phyloP scores from a whole-genome alignment of 2,329 filamentous ascomycete species.

The Aspergillus chevalieri region DNA sequence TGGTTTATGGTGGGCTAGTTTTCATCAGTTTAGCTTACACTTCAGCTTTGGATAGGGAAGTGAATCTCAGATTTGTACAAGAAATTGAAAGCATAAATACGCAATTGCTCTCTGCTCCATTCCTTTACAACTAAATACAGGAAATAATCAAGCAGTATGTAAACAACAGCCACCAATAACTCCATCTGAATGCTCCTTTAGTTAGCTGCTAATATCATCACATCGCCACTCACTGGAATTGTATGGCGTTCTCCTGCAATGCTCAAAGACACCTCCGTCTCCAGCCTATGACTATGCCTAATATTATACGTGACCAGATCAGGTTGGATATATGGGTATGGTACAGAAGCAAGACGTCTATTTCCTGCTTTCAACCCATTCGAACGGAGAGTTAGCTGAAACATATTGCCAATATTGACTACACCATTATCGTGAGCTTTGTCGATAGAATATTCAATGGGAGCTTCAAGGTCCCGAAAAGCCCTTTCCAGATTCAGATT shows the following conservation, averaged over 20 bases:
- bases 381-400: constrained; percentile 11
- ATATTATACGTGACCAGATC: constrained; percentile 15
- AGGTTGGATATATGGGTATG: constrained; percentile 1
- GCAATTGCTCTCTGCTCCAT: too few species aligned
- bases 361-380: constrained; percentile 4
- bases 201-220: neutral
- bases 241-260: constrained; percentile 7
- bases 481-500: constrained; percentile 5
- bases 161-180: too few species aligned
- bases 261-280: constrained; percentile 8
- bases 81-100: too few species aligned
- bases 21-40: too few species aligned
- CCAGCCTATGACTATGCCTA: constrained; percentile 4
- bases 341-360: neutral
- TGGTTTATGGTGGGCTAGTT: too few species aligned
- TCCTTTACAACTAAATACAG: too few species aligned
- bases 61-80: too few species aligned
- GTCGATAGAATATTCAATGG: constrained; percentile 6
- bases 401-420: constrained; percentile 10
- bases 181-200: neutral
- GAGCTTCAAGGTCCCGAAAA: constrained; percentile 6
- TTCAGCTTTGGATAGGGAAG: too few species aligned
- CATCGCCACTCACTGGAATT: neutral
- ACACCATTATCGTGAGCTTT: constrained; percentile 2
- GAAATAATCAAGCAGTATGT: too few species aligned